Evolutionary conservation across 2,329 filamentous ascomycete species (phyloP), one percentile per base, ranked within the genome.

Genomic region (Colletotrichum agaves): DNA sequence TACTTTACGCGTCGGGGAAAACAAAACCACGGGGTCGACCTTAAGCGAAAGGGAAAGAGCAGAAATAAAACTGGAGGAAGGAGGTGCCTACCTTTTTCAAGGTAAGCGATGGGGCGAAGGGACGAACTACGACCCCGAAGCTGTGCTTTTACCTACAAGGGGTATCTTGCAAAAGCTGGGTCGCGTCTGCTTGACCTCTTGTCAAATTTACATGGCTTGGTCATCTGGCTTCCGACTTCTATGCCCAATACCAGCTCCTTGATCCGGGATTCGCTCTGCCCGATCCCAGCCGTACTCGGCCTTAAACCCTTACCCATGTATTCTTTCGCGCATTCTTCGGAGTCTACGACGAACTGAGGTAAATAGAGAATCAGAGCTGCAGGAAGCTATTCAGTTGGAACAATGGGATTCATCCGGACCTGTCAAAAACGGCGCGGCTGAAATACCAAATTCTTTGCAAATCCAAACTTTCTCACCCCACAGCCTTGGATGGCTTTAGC

Each of bases 61-160:
- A 53, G 44, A 35, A 21, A n/a, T 10, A 15, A 41, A 37, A n/a
- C 31, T 37, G 21, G 11, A 35, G 35, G 31, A 61, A 43, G 46
- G 27, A 46, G 56, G 39, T 39, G 44, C 56, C 43, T 61, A 43
- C 46, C 12, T 19, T 37, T 44, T 64, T 46, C 31, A 64, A 64
- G 15, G 31, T 39, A 19, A 23, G 33, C 19, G 37, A 41, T 39
- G 5, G 50, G 17, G 47, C 10, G n/a, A 15, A 39, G 35, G 23
- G 11, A 37, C 35, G 13, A 15, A 37, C 23, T 23, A 23, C 27
- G 21, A 33, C 15, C 47, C 47, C 23, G 23, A 15, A 15, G 27
- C 47, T 11, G 23, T 33, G 27, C 21, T n/a, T 50, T 8, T 50
- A 27, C 8, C 27, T 27, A 27, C 27, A 27, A 7, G 5, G 27